Evolutionary conservation across 106 monocot genomes (phyloP).

Genomic region (Chionographis japonica): DNA sequence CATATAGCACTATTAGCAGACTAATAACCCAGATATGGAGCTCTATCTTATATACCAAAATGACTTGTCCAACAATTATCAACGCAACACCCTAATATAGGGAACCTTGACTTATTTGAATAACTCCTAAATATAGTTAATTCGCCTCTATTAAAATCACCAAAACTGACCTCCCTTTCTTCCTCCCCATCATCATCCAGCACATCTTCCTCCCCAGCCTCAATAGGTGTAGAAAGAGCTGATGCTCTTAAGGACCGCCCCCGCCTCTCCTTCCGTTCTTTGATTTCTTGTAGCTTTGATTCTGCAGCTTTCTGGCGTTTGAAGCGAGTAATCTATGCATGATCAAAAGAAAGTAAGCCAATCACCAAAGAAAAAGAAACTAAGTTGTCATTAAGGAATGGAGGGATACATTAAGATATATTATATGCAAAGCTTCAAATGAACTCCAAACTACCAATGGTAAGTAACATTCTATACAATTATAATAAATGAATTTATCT

Average conservation of each 20-base stretch:
- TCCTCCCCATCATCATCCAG: constrained; percentile 85
- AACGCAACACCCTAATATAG: too few species aligned
- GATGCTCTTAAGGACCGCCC: constrained; percentile 76
- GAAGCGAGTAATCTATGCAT: constrained; percentile 71
- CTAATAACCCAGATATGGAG: too few species aligned
- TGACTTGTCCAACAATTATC: too few species aligned
- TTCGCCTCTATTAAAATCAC: background rate
- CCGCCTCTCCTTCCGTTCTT: constrained; percentile 90
- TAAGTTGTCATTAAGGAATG: too few species aligned
- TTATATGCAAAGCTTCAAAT: background rate
- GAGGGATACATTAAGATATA: background rate
- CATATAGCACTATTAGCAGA: too few species aligned
- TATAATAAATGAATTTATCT: too few species aligned
- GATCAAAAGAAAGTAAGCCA: constrained; percentile 4
- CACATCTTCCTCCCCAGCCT: constrained; percentile 70
- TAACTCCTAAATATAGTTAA: background rate
- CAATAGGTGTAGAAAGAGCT: constrained; percentile 64
- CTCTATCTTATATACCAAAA: too few species aligned
- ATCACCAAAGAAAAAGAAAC: background rate
- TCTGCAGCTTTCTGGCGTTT: constrained; percentile 81
- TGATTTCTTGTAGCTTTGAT: constrained; percentile 87
- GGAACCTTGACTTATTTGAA: too few species aligned
- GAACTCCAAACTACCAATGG: too few species aligned
- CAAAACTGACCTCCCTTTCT: constrained; percentile 79
- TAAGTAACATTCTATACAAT: too few species aligned